Conservation (phyloP, 805 yeast genomes). For the Lachancea cidri region DNA sequence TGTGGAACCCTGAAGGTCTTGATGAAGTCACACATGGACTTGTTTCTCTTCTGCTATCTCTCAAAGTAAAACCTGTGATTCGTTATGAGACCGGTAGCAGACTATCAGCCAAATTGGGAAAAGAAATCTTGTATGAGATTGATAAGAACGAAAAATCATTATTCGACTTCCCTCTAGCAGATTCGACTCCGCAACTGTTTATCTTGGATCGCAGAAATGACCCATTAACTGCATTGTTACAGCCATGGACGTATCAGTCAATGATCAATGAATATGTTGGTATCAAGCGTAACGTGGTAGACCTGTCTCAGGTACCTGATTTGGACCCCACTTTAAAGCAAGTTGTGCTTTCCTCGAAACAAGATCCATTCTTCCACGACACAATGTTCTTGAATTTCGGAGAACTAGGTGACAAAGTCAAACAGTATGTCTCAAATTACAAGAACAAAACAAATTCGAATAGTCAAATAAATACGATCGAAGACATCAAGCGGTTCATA, state of each 20-base stretch:
- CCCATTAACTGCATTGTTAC: slow-evolving; percentile 86
- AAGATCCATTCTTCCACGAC: slow-evolving; percentile 72
- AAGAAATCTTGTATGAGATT: slow-evolving; percentile 55
- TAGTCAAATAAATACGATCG: slow-evolving; percentile 62
- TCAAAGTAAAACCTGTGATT: slow-evolving; percentile 73
- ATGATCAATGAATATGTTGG: slow-evolving; percentile 94
- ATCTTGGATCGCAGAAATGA: slow-evolving; percentile 82
- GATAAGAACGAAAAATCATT: slow-evolving; percentile 50
- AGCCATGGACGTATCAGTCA: slow-evolving; percentile 98
- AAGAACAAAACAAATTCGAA: slow-evolving; percentile 73
- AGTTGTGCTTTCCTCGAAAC: slow-evolving; percentile 59
- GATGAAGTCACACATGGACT: slow-evolving; percentile 21
- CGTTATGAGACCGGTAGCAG: slow-evolving; percentile 69
- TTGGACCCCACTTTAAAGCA: slow-evolving; percentile 54
- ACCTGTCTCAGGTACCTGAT: slow-evolving; percentile 50
- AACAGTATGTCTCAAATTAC: slow-evolving; percentile 76
- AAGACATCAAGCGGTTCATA: slow-evolving; percentile 85
- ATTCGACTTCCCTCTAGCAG: slow-evolving; percentile 62
- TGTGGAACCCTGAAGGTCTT: slow-evolving; percentile 27
- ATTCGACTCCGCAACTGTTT: slow-evolving; percentile 67
- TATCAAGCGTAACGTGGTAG: slow-evolving; percentile 74
- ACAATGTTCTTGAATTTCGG: slow-evolving; percentile 91
- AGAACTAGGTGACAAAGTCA: slow-evolving; percentile 84
- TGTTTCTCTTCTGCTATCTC: slow-evolving; percentile 43
- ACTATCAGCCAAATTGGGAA: slow-evolving; percentile 61